These are phyloP conservation scores for Cordyceps pruinosa DNA, from an alignment of 2,329 filamentous ascomycete species.

Conservation along the genomic window DNA sequence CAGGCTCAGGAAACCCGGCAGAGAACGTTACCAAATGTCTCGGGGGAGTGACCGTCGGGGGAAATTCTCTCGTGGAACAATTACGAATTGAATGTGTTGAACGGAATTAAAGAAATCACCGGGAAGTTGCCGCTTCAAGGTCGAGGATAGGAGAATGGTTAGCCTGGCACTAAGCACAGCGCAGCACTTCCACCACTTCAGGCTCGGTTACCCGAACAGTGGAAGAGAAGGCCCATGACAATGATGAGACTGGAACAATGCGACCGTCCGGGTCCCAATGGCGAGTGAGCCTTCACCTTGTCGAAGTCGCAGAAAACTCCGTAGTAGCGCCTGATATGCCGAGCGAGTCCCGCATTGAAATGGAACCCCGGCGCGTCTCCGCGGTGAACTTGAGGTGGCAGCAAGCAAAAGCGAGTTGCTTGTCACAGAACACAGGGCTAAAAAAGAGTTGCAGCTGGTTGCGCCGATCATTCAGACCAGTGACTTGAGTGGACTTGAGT, in stretches of 20 bases:
- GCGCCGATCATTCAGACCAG: conserved; percentile 2
- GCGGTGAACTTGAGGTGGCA: neutral
- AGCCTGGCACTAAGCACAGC: neutral
- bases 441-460: neutral
- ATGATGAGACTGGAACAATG: neutral
- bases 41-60: neutral
- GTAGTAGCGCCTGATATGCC: neutral
- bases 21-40: conserved; percentile 6
- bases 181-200: neutral
- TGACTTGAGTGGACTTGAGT: conserved; percentile 9
- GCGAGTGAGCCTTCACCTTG: neutral
- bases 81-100: neutral
- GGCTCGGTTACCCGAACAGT: neutral
- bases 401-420: neutral
- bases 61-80: neutral
- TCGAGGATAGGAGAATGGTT: neutral
- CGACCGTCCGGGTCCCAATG: neutral
- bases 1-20: neutral
- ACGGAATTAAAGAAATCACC: neutral
- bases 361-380: neutral
- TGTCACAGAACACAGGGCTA: neutral
- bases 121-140: neutral
- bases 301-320: neutral
- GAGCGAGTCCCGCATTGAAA: neutral
- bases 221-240: neutral